A percentile compares a stretch with the other conserved stretches of the same genome.
phyloP scores from a whole-genome alignment of 2,329 filamentous ascomycete genomes.

The Dactylella cylindrospora region DNA sequence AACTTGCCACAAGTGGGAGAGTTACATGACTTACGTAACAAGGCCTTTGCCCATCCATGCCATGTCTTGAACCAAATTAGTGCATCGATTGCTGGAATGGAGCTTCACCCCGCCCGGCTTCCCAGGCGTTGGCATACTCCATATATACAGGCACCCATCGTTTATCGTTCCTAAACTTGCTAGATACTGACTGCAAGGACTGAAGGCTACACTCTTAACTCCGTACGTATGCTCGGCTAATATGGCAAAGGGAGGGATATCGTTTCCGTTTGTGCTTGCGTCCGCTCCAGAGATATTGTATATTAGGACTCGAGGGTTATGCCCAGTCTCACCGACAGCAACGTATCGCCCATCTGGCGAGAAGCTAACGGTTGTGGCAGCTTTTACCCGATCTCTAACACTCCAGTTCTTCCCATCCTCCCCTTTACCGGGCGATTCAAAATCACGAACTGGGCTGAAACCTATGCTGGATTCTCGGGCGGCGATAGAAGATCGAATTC shows the following conservation, averaged over 20 bases:
- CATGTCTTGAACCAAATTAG: slow-evolving; percentile 80
- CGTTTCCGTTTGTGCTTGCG: slow-evolving; percentile 71
- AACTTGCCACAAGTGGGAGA: not conserved
- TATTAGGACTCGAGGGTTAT: slow-evolving; percentile 84
- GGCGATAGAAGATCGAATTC: slow-evolving; percentile 60
- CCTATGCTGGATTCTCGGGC: slow-evolving; percentile 55
- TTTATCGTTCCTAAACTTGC: slow-evolving; percentile 86
- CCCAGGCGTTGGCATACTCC: slow-evolving; percentile 61
- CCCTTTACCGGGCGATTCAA: slow-evolving; percentile 64
- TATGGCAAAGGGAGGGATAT: slow-evolving; percentile 73
- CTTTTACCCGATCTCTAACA: slow-evolving; percentile 88
- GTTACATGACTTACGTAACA: slow-evolving; percentile 62
- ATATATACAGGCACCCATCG: slow-evolving; percentile 91
- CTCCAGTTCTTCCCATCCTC: slow-evolving; percentile 73
- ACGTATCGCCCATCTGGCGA: slow-evolving; percentile 84
- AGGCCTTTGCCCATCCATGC: slow-evolving; percentile 83
- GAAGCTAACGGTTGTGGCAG: slow-evolving; percentile 84
- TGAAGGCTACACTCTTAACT: slow-evolving; percentile 85
- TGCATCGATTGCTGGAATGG: slow-evolving; percentile 88
- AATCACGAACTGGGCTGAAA: slow-evolving; percentile 51
- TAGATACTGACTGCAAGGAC: slow-evolving; percentile 78
- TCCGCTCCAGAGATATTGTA: slow-evolving; percentile 68
- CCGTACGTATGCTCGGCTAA: slow-evolving; percentile 89
- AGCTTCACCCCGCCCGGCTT: slow-evolving; percentile 61
- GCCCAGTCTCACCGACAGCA: slow-evolving; percentile 90